Evolutionary conservation across 2,329 filamentous ascomycete species (phyloP).

Genomic region (Xylaria multiplex): DNA sequence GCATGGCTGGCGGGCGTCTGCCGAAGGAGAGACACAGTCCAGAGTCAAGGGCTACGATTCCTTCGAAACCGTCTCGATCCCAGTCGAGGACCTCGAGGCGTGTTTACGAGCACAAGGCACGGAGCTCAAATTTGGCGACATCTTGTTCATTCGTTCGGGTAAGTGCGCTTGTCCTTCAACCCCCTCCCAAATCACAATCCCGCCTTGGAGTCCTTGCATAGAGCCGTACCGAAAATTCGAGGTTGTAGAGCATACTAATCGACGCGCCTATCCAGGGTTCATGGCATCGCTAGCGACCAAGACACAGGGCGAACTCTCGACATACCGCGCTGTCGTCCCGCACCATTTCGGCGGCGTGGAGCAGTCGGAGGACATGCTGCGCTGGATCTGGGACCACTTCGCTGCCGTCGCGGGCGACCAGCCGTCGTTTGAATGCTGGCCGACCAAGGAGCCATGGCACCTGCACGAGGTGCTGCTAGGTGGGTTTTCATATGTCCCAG

Average conservation of each 20-base stretch:
- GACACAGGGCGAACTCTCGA: slow-evolving; percentile 50
- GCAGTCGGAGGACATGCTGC: slow-evolving; percentile 56
- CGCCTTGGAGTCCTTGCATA: neutral
- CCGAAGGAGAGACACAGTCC: slow-evolving; percentile 48
- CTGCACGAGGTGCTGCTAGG: slow-evolving; percentile 59
- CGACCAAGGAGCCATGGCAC: slow-evolving; percentile 39
- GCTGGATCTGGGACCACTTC: slow-evolving; percentile 54
- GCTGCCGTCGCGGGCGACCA: slow-evolving; percentile 57
- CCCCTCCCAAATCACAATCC: neutral
- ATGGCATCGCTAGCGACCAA: slow-evolving; percentile 54
- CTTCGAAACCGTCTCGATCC: slow-evolving; percentile 52
- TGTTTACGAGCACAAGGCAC: slow-evolving; percentile 59
- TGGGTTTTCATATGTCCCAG: too few relatives aligned
- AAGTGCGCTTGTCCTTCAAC: neutral
- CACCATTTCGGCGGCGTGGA: slow-evolving; percentile 60
- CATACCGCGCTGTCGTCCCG: slow-evolving; percentile 51
- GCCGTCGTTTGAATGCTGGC: slow-evolving; percentile 55
- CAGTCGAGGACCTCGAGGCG: slow-evolving; percentile 53
- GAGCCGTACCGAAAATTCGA: too few relatives aligned
- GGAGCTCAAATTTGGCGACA: slow-evolving; percentile 61
- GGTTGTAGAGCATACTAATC: neutral
- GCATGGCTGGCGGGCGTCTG: slow-evolving; percentile 54
- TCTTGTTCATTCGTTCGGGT: slow-evolving; percentile 59
- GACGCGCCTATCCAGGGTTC: slow-evolving; percentile 50
- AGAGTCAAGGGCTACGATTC: slow-evolving; percentile 46